Evolutionary conservation across 1,284 basidiomycete species (phyloP).

Genomic region (Rhodotorula mucilaginosa): DNA sequence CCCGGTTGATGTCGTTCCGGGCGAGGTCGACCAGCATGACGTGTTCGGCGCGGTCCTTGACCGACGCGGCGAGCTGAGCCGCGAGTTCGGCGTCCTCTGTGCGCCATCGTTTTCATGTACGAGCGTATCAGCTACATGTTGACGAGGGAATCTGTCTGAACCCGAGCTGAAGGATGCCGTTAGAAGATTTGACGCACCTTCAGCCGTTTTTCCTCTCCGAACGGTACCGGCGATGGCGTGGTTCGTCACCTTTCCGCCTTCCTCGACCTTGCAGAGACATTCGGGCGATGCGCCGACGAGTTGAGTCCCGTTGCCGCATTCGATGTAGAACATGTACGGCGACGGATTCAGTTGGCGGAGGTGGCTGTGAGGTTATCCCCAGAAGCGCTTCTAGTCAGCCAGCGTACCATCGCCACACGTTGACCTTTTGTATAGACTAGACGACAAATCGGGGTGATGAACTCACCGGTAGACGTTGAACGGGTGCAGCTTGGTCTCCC

Average conservation of each 20-base stretch:
- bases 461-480: conserved; percentile 70
- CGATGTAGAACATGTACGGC: conserved; percentile 98
- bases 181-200: conserved; percentile 60
- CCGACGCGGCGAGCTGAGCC: conserved; percentile 70
- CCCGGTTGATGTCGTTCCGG: conserved; percentile 97
- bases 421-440: too few relatives aligned
- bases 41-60: conserved; percentile 96
- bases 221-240: conserved; percentile 98
- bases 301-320: conserved; percentile 80
- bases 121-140: background rate
- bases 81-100: conserved; percentile 83
- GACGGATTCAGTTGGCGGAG: conserved; percentile 93
- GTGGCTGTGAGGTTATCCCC: too few relatives aligned
- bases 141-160: background rate
- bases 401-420: too few relatives aligned
- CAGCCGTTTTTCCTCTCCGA: conserved; percentile 75
- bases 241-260: conserved; percentile 80
- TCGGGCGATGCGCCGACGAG: conserved; percentile 97
- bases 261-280: conserved; percentile 93
- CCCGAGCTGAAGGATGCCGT: background rate
- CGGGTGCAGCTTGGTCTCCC: conserved; percentile 84
- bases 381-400: conserved; percentile 45
- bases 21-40: conserved; percentile 99
- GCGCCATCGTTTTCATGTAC: too few relatives aligned
- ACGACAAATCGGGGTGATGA: too few relatives aligned